A percentile compares a stretch with the other conserved stretches of the same genome.
Conservation (phyloP, 108 stramenopile species). For the Chaetoceros tenuissimus region DNA sequence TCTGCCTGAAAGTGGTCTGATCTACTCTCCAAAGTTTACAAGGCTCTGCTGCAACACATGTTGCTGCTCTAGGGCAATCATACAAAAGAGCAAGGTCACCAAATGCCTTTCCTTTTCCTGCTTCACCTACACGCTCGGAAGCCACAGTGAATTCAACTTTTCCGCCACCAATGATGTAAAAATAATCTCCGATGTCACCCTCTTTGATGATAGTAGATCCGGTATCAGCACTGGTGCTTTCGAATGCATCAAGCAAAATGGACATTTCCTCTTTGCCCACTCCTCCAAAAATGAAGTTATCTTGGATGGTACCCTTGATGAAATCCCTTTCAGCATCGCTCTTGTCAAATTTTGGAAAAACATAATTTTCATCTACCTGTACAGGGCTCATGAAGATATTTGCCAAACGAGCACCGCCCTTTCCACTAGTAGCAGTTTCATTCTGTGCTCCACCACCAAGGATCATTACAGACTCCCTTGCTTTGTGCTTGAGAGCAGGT, state of each 20-base stretch:
- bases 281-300: slow-evolving; percentile 73
- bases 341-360: slow-evolving; percentile 42
- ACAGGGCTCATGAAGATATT: background rate
- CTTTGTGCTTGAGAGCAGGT: too few relatives aligned
- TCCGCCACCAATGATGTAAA: slow-evolving; percentile 71
- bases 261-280: slow-evolving; percentile 33
- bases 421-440: too few relatives aligned
- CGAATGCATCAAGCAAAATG: slow-evolving; percentile 62
- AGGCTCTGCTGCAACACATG: slow-evolving; percentile 53
- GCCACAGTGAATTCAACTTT: slow-evolving; percentile 54
- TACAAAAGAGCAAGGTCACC: slow-evolving; percentile 93
- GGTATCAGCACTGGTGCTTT: slow-evolving; percentile 21
- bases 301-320: slow-evolving; percentile 37
- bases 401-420: too few relatives aligned
- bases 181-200: slow-evolving; percentile 82
- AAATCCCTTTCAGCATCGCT: slow-evolving; percentile 27
- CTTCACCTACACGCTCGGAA: slow-evolving; percentile 56
- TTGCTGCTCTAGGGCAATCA: slow-evolving; percentile 88
- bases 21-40: slow-evolving; percentile 58
- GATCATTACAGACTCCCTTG: too few relatives aligned
- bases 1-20: slow-evolving; percentile 66
- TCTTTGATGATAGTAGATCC: slow-evolving; percentile 75
- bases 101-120: slow-evolving; percentile 59
- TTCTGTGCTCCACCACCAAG: too few relatives aligned
- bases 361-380: slow-evolving; percentile 4